These are phyloP conservation scores for Chaetomium globosum DNA, from an alignment of 2,329 filamentous ascomycete genomes.

Conservation along the genomic window DNA sequence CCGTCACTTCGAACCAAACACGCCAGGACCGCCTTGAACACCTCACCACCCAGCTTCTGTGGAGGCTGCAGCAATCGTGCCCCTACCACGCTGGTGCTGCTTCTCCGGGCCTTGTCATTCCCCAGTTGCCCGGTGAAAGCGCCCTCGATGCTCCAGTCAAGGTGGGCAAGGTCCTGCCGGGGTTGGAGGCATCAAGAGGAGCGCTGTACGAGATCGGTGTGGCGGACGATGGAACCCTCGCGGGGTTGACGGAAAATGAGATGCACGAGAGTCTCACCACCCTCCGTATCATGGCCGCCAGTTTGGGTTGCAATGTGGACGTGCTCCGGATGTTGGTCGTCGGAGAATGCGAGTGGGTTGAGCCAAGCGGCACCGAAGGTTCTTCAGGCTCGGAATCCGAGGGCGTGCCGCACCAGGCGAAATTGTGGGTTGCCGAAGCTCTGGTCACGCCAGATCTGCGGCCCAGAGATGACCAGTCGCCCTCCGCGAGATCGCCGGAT, in stretches of 20 bases:
- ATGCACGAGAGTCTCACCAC: constrained; percentile 88
- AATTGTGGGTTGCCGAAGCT: constrained; percentile 86
- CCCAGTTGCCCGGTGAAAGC: constrained; percentile 69
- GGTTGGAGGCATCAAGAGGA: constrained; percentile 88
- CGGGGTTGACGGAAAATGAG: constrained; percentile 86
- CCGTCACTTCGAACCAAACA: constrained; percentile 58
- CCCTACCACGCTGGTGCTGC: constrained; percentile 83
- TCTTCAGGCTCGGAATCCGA: constrained; percentile 38
- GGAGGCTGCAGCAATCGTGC: constrained; percentile 92
- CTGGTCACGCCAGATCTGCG: constrained; percentile 75
- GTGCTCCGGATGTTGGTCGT: constrained; percentile 81
- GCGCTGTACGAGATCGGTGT: constrained; percentile 97
- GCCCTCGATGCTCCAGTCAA: constrained; percentile 51
- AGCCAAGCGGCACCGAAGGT: constrained; percentile 40
- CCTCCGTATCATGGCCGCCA: constrained; percentile 86
- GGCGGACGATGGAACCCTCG: constrained; percentile 87
- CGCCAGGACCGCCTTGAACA: constrained; percentile 85
- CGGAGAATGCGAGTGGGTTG: constrained; percentile 77
- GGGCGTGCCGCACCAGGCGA: constrained; percentile 47
- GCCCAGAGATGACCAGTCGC: constrained; percentile 38
- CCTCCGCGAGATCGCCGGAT: constrained; percentile 15
- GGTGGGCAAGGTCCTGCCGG: constrained; percentile 66
- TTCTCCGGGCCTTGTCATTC: constrained; percentile 69
- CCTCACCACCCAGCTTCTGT: constrained; percentile 90
- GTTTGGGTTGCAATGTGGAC: constrained; percentile 82